Evolutionary conservation across 768 basidiomycete species (phyloP).

Genomic region (Mycena albidolilacea): DNA sequence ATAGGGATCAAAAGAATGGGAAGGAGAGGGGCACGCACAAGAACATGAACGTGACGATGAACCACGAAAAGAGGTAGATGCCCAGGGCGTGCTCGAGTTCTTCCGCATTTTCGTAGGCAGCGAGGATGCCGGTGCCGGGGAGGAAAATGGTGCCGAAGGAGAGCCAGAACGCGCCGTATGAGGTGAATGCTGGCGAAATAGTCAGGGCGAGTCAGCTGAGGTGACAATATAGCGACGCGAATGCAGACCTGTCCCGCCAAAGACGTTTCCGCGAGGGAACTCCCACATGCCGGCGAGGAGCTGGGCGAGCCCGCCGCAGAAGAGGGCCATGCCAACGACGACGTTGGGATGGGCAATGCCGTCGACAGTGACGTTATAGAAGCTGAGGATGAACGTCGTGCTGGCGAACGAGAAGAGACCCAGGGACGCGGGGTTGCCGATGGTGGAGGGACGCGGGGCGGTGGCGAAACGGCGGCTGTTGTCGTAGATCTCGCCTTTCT

Average conservation of each 20-base stretch:
- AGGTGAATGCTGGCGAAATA: conserved; percentile 73
- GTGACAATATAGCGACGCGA: conserved; percentile 37
- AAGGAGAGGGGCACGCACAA: conserved; percentile 57
- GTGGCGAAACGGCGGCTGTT: neutral
- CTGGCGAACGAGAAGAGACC: conserved; percentile 91
- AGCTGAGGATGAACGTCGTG: conserved; percentile 82
- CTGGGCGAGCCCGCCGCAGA: conserved; percentile 88
- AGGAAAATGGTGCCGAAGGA: conserved; percentile 83
- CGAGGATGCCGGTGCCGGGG: conserved; percentile 74
- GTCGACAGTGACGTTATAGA: conserved; percentile 78
- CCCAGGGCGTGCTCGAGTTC: conserved; percentile 73
- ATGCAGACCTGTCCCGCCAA: conserved; percentile 76
- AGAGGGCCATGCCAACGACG: conserved; percentile 89
- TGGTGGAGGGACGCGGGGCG: conserved; percentile 38
- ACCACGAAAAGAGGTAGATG: conserved; percentile 84
- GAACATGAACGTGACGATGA: conserved; percentile 77
- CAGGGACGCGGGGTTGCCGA: conserved; percentile 77
- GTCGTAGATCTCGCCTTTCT: conserved; percentile 25
- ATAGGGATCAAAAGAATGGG: neutral
- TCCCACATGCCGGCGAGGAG: conserved; percentile 94
- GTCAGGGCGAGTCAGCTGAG: neutral
- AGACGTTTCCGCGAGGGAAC: conserved; percentile 77
- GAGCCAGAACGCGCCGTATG: conserved; percentile 92
- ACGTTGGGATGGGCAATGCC: conserved; percentile 72
- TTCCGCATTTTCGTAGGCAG: conserved; percentile 60